Conservation (phyloP, 2,329 filamentous ascomycete species). For the Catunica adiposa region DNA sequence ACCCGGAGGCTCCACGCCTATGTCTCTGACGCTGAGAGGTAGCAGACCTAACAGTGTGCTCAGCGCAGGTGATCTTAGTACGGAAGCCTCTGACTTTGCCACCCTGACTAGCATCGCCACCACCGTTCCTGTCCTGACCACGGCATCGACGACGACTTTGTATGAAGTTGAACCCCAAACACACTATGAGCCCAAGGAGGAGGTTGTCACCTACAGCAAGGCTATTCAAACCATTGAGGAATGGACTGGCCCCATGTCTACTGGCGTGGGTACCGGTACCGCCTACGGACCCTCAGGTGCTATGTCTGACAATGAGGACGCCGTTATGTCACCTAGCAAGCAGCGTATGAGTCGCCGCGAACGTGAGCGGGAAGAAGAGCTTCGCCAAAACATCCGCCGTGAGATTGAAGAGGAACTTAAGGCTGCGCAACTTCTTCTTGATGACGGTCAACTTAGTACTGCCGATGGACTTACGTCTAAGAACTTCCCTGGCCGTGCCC, state of each 20-base stretch:
- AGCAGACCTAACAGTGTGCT: conserved; percentile 78
- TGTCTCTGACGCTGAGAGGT: conserved; percentile 47
- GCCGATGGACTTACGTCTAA: conserved; percentile 18
- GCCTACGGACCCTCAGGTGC: conserved; percentile 29
- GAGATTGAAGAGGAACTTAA: conserved; percentile 89
- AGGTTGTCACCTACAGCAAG: conserved; percentile 93
- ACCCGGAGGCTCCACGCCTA: conserved; percentile 32
- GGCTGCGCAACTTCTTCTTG: conserved; percentile 46
- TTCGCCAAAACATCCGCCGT: conserved; percentile 64
- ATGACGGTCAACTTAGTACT: conserved; percentile 30
- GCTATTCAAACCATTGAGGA: conserved; percentile 79
- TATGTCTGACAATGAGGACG: conserved; percentile 43
- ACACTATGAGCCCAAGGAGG: conserved; percentile 45
- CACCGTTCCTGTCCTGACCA: conserved; percentile 52
- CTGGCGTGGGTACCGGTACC: conserved; percentile 11
- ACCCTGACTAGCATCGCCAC: conserved; percentile 28
- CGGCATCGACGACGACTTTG: conserved; percentile 56
- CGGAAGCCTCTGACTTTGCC: conserved; percentile 48
- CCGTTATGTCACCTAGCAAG: conserved; percentile 48
- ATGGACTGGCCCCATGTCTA: conserved; percentile 36
- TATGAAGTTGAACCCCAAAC: conserved; percentile 54
- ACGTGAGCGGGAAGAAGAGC: conserved; percentile 71
- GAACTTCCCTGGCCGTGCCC: conserved; percentile 61
- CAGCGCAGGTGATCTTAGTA: conserved; percentile 66
- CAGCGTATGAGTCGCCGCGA: conserved; percentile 56